Conservation (phyloP, 306 rosid genomes). For the Rosa chinensis region DNA sequence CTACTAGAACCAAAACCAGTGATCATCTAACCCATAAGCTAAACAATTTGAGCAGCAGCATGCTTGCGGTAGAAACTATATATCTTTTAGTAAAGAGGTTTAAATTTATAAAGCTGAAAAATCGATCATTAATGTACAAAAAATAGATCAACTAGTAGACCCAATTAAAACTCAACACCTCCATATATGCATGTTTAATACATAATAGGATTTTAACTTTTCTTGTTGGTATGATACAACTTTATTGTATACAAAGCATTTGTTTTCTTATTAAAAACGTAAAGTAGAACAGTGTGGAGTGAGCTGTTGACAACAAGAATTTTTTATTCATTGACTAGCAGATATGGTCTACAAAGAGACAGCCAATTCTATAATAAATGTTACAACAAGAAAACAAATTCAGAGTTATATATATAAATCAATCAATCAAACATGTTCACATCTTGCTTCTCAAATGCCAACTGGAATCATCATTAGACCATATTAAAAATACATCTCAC, state of each 20-base stretch:
- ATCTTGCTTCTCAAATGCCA: not conserved
- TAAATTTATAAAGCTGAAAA: too few relatives aligned
- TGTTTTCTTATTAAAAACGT: not conserved
- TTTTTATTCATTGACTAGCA: not conserved
- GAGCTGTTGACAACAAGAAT: slow-evolving; percentile 5
- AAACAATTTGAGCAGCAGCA: too few relatives aligned
- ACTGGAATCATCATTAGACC: not conserved
- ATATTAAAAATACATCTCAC: too few relatives aligned
- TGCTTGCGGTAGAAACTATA: too few relatives aligned
- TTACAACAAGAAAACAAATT: not conserved
- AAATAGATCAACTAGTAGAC: too few relatives aligned
- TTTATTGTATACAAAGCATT: slow-evolving; percentile 6
- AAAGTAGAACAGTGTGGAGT: not conserved
- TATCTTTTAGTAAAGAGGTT: too few relatives aligned
- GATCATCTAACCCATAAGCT: too few relatives aligned
- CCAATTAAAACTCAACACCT: not conserved
- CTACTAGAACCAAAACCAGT: too few relatives aligned
- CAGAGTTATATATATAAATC: not conserved
- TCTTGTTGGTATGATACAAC: not conserved
- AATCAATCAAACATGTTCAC: too few relatives aligned
- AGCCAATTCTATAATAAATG: not conserved
- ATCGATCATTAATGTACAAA: too few relatives aligned
- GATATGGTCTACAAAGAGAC: not conserved
- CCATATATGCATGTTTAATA: not conserved
- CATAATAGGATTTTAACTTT: not conserved